phyloP scores from a whole-genome alignment of 1,284 basidiomycete species.

The Coniophora puteana region DNA sequence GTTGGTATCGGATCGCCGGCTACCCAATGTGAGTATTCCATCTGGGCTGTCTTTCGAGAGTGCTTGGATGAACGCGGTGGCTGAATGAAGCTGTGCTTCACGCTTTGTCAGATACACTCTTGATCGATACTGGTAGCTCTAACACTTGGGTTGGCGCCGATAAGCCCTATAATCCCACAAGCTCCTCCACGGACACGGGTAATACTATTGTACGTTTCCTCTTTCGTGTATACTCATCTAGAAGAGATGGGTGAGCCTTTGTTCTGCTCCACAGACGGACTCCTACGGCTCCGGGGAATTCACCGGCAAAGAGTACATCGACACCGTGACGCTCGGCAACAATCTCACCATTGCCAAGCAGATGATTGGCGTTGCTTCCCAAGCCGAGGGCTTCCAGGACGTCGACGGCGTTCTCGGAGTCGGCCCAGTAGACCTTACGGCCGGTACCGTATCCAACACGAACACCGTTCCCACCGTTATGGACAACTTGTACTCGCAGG shows the following conservation, averaged over 20 bases:
- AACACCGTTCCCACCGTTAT: constrained; percentile 28
- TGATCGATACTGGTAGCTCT: no score
- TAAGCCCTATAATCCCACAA: constrained; percentile 42
- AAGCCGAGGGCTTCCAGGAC: constrained; percentile 19
- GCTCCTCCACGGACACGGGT: constrained; percentile 39
- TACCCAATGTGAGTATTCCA: constrained; percentile 32
- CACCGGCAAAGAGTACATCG: constrained; percentile 29
- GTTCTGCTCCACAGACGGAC: constrained; percentile 35
- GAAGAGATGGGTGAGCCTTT: not conserved
- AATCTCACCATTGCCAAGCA: constrained; percentile 22
- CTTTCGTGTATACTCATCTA: not conserved
- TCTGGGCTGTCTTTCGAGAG: no score
- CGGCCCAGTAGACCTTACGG: constrained; percentile 28
- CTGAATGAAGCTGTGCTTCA: constrained; percentile 26
- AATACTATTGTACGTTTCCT: constrained; percentile 46
- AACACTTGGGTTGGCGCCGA: constrained; percentile 67
- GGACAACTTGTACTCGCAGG: constrained; percentile 32
- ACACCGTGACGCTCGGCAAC: constrained; percentile 21
- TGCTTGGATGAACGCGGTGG: no score
- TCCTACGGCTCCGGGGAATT: constrained; percentile 32
- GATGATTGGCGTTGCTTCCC: constrained; percentile 27
- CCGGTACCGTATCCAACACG: constrained; percentile 16
- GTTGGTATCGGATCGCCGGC: constrained; percentile 46
- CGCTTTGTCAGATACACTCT: no score
- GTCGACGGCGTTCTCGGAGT: constrained; percentile 22